Percentiles rank a stretch among this genome's conserved stretches.
Evolutionary conservation across 1,139 yeast species (phyloP).

Genomic region (Blastobotrys malaysiensis): DNA sequence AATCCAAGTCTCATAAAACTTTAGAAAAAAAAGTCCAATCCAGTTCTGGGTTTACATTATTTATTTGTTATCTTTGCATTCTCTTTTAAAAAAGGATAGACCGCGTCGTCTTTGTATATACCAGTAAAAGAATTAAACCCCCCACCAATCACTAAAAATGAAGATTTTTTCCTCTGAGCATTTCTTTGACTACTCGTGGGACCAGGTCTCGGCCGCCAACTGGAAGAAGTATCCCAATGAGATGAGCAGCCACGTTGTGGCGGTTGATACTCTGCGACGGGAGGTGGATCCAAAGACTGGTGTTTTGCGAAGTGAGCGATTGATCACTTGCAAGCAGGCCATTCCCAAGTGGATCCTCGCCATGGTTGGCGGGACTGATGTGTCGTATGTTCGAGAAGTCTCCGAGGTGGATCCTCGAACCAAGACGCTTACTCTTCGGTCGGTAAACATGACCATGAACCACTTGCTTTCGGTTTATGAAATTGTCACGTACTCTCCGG

Average conservation of each 20-base stretch:
- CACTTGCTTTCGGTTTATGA: conserved; percentile 76
- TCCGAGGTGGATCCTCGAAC: conserved; percentile 70
- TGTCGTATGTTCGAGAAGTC: conserved; percentile 82
- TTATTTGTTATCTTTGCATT: not conserved
- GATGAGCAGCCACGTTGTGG: conserved; percentile 86
- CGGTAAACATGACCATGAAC: conserved; percentile 82
- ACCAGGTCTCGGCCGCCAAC: conserved; percentile 90
- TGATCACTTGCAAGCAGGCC: conserved; percentile 84
- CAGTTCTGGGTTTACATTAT: not conserved
- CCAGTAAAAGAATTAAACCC: not conserved
- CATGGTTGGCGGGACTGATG: conserved; percentile 68
- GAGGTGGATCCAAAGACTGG: conserved; percentile 54
- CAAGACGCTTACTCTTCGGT: conserved; percentile 67
- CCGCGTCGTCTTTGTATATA: not conserved
- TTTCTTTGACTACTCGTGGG: conserved; percentile 81
- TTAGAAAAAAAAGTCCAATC: too few species aligned
- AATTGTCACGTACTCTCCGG: conserved; percentile 74
- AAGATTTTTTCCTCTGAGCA: conserved; percentile 69
- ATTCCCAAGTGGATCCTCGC: conserved; percentile 78
- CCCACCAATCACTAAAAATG: conserved; percentile 42
- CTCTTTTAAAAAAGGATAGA: not conserved
- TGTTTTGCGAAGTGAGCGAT: conserved; percentile 70
- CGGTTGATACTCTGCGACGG: conserved; percentile 80
- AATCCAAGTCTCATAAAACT: not conserved
- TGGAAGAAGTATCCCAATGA: conserved; percentile 97